Percentiles rank a stretch among this genome's conserved stretches.
Evolutionary conservation across 2,329 filamentous ascomycete genomes (phyloP).

Genomic region (Diaporthe velutina): DNA sequence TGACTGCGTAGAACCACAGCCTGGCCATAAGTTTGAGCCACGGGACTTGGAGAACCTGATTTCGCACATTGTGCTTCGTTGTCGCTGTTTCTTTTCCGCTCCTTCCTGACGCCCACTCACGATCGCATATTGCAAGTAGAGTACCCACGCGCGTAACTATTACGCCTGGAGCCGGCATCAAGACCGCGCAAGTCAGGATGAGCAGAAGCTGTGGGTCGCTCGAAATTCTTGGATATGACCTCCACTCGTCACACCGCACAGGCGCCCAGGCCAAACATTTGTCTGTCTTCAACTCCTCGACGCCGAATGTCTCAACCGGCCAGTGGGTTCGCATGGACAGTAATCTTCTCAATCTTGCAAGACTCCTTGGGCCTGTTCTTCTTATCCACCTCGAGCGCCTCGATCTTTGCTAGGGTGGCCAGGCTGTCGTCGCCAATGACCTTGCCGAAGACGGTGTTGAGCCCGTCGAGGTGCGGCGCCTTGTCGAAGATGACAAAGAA

Average conservation of each 20-base stretch:
- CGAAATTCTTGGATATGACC: neutral
- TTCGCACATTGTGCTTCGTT: neutral
- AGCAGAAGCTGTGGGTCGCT: neutral
- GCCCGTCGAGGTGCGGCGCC: constrained; percentile 83
- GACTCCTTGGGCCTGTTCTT: constrained; percentile 80
- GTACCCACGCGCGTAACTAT: too few relatives aligned
- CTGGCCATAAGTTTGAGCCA: too few relatives aligned
- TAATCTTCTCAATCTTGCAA: constrained; percentile 76
- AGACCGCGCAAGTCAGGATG: neutral
- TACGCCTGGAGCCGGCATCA: neutral
- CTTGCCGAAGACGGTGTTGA: constrained; percentile 87
- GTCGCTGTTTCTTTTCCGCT: neutral
- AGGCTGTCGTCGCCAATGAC: constrained; percentile 75
- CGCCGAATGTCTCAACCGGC: constrained; percentile 63
- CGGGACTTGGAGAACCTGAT: too few relatives aligned
- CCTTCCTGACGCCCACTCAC: neutral
- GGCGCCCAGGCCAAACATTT: neutral
- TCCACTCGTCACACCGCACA: neutral
- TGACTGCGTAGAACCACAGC: neutral
- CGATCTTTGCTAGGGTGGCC: constrained; percentile 77
- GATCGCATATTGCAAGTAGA: neutral
- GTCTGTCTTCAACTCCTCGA: neutral
- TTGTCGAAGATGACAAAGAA: constrained; percentile 86
- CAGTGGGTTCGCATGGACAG: constrained; percentile 84
- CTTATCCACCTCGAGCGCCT: constrained; percentile 80